Evolutionary conservation across 2,329 filamentous ascomycete genomes (phyloP).

Genomic region (Penicillium sp.): DNA sequence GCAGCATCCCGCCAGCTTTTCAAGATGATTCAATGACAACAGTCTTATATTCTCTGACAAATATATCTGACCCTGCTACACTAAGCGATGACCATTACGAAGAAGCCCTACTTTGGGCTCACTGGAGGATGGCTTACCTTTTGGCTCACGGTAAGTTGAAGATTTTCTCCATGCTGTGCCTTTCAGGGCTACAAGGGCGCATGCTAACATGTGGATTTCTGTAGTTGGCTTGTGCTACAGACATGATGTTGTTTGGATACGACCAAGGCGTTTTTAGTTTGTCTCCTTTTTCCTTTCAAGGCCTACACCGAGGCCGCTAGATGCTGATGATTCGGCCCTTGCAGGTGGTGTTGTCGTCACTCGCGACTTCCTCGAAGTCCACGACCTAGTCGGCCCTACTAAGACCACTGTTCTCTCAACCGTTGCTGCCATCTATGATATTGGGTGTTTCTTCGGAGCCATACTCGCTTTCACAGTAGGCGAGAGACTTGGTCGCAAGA

Average conservation of each 20-base stretch:
- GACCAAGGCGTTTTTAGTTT: slow-evolving; percentile 55
- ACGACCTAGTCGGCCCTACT: slow-evolving; percentile 42
- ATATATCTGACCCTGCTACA: neutral
- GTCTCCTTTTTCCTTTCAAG: neutral
- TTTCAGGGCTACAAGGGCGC: neutral
- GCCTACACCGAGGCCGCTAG: neutral
- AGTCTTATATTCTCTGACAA: neutral
- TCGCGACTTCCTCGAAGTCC: slow-evolving; percentile 50
- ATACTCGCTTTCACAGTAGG: slow-evolving; percentile 48
- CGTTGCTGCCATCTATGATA: slow-evolving; percentile 58
- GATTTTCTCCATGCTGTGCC: slow-evolving; percentile 4
- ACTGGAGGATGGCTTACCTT: slow-evolving; percentile 59
- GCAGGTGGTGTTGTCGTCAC: slow-evolving; percentile 56
- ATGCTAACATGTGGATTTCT: slow-evolving; percentile 30
- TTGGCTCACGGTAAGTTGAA: slow-evolving; percentile 52
- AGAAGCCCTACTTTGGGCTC: slow-evolving; percentile 54
- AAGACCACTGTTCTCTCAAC: slow-evolving; percentile 43
- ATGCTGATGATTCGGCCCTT: neutral
- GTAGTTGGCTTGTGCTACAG: slow-evolving; percentile 40
- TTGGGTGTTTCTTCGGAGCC: neutral
- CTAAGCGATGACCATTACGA: slow-evolving; percentile 11
- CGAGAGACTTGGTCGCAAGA: slow-evolving; percentile 50
- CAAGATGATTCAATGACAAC: neutral
- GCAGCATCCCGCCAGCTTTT: neutral
- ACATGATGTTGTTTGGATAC: slow-evolving; percentile 42